Base-by-base conservation (phyloP, 2,329 filamentous ascomycete species). In the Pseudomassariella vexata region DNA sequence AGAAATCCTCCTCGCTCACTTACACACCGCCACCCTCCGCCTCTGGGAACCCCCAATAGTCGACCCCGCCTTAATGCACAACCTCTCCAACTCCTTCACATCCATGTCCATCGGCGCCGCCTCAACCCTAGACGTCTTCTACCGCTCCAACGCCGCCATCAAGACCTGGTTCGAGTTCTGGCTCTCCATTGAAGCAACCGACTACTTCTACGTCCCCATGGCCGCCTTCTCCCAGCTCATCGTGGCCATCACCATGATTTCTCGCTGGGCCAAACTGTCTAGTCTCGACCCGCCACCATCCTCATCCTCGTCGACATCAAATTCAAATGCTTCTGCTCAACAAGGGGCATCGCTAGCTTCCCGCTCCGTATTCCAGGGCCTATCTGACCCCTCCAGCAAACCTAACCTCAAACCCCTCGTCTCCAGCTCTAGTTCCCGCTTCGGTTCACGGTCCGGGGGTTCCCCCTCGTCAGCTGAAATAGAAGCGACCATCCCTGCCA, bases 101-200 rank as follows among this genome's bases (percentile, higher is more conserved):
- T 47, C 57, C 0, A 47, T 59, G 3, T 56, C 58, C 0, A 22
- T 57, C 2, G 58, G 59, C 4, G 52, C 55, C 1, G 50, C 63
- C 0, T 64, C 65, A 0, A 59, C 63, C 0, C 55, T 75, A 2
- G 68, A 75, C 35, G 53, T 63, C 3, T 63, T 77, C 8, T 71
- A 68, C 39, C 62, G 63, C 16, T 66, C 68, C 4, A 63, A 66
- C 26, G 52, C 57, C 11, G 65, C 70, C 2, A 45, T 74, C 0
- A 63, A 60, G 22, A 47, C 50, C 0, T 76, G 67, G 53, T 73
- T 76, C 29, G 61, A 70, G 3, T 54, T 55, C 22, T 71, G 69
- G 59, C 53, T 68, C 2, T 46, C 56, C 0, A 48, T 76, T 0
- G 63, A 71, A 0, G 49, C 62, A 0, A 41, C 49, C 0, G 49